phyloP scores from a whole-genome alignment of 257 asterid genomes.

The Solanum paucissectum region DNA sequence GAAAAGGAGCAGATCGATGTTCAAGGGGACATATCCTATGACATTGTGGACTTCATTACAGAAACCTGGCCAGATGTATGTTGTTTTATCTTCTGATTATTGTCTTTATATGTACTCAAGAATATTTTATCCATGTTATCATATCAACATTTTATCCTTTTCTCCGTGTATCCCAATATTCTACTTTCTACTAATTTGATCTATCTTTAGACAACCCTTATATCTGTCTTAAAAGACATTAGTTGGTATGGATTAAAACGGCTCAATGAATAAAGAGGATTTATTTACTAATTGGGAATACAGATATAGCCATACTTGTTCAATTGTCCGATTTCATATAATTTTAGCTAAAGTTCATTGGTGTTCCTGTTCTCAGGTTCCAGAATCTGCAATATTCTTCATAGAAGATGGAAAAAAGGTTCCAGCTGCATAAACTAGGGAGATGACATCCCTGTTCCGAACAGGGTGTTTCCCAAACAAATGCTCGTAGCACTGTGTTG shows the following conservation, averaged over 20 bases:
- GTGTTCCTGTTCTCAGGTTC: conserved; percentile 41
- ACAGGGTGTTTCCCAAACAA: neutral
- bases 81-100: conserved; percentile 9
- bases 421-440: conserved; percentile 40
- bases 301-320: neutral
- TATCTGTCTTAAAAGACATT: neutral
- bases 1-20: conserved; percentile 99
- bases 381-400: conserved; percentile 75
- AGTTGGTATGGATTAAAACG: neutral
- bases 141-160: neutral
- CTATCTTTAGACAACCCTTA: neutral
- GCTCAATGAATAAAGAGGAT: neutral
- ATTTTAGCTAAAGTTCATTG: neutral
- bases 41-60: conserved; percentile 89
- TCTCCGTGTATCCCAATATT: neutral
- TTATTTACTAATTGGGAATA: neutral
- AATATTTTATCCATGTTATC: neutral
- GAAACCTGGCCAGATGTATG: conserved; percentile 94
- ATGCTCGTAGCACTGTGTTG: neutral
- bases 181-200: neutral
- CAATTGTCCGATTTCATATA: neutral
- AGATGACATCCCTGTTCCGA: conserved; percentile 1
- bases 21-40: conserved; percentile 95
- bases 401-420: conserved; percentile 95
- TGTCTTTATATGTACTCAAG: neutral